These are phyloP conservation scores for Talaromyces sp. DNA, from an alignment of 2,329 filamentous ascomycete species.

Conservation along the genomic window DNA sequence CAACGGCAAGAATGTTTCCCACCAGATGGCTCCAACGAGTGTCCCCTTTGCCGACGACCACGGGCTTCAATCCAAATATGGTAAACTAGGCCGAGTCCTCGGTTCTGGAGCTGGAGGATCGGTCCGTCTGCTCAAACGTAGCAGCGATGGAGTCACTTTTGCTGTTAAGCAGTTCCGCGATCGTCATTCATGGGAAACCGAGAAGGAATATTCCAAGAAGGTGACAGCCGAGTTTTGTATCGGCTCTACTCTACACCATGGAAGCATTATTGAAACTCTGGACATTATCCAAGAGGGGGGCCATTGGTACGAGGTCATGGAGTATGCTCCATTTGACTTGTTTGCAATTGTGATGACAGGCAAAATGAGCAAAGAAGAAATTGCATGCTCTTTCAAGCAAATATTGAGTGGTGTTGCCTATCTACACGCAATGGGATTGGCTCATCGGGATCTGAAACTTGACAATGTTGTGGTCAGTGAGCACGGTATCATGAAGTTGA, in stretches of 20 bases:
- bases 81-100: constrained; percentile 89
- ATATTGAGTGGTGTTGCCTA: constrained; percentile 94
- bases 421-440: constrained; percentile 88
- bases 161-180: constrained; percentile 96
- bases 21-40: constrained; percentile 46
- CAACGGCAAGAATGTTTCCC: constrained; percentile 48
- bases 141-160: constrained; percentile 87
- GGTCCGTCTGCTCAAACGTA: constrained; percentile 88
- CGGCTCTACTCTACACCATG: constrained; percentile 91
- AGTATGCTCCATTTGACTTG: constrained; percentile 91
- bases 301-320: constrained; percentile 98
- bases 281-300: constrained; percentile 93
- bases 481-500: constrained; percentile 97
- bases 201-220: constrained; percentile 96
- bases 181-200: constrained; percentile 85
- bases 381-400: constrained; percentile 87
- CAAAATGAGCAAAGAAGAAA: constrained; percentile 88
- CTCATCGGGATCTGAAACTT: constrained; percentile 90
- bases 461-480: constrained; percentile 98
- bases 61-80: constrained; percentile 84
- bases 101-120: constrained; percentile 93
- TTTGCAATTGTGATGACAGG: constrained; percentile 99
- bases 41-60: constrained; percentile 94
- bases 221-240: constrained; percentile 98
- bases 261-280: constrained; percentile 96